Evolutionary conservation across 2,329 filamentous ascomycete genomes (phyloP), one percentile per base, ranked within the genome.

Genomic region (Penicillium sp.): DNA sequence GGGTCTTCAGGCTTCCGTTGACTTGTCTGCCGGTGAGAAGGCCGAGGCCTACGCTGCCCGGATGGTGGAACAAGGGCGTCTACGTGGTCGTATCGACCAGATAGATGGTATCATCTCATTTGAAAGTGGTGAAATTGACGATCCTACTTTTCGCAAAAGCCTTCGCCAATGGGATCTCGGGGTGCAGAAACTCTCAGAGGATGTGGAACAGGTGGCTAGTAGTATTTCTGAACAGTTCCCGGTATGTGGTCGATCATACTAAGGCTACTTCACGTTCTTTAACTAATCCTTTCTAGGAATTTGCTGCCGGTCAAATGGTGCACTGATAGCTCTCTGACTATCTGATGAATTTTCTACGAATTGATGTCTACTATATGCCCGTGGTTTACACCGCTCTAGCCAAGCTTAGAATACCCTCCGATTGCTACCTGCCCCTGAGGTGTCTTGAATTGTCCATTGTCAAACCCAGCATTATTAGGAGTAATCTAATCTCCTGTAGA

Each of bases 61-160:
- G 66, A 99, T 99, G 95, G 91, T 99, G 67, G 93, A 98, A 79
- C 93, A 97, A 75, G 92, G 91, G 10, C 87, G 95, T 31, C 77
- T 99, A 51, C 85, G 89, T 3, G 95, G 93, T 8, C 87, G 89
- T 56, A 98, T 99, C 68, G 93, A 99, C 75, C 95, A 99, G 79
- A 93, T 99, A 56, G 90, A 92, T 55, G 84, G 89, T 14, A 79
- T 93, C 11, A 93, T 99, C 58, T 92, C 87, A 78, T 99, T 99
- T 71, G 90, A 95, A 35, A 75, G 81, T 76, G 69, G 88, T 71
- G 87, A 87, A 68, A 85, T 86, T 55, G 90, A 85, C 53, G 90
- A 85, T 57, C 83, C 85, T n/a, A 81, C 85, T 27, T 46, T 22
- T 42, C 55, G 55, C 85, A 57, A 86, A 84, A 72, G 92, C 76